These are phyloP conservation scores for Hymenoscyphus albidus DNA, from an alignment of 2,329 filamentous ascomycete species.

Conservation along the genomic window DNA sequence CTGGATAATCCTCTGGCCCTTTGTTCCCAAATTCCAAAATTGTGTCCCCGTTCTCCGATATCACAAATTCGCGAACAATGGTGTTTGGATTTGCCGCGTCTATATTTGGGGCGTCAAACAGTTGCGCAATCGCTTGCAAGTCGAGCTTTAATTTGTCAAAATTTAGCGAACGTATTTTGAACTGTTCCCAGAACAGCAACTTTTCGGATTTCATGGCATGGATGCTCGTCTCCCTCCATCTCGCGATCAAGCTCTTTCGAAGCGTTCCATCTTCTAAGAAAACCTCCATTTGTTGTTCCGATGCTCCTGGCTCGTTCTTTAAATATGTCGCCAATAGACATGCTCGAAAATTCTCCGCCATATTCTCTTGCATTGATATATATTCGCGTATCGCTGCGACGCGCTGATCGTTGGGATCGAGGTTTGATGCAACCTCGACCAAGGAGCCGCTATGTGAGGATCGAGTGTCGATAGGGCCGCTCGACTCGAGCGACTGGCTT, in stretches of 20 bases:
- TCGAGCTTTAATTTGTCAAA: slow-evolving; percentile 45
- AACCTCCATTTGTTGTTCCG: slow-evolving; percentile 41
- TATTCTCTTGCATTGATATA: slow-evolving; percentile 41
- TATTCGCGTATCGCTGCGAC: slow-evolving; percentile 43
- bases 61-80: slow-evolving; percentile 41
- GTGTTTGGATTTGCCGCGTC: slow-evolving; percentile 37
- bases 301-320: slow-evolving; percentile 43
- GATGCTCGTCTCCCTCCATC: slow-evolving; percentile 42
- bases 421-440: slow-evolving; percentile 30
- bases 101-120: slow-evolving; percentile 38
- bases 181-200: slow-evolving; percentile 43
- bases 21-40: slow-evolving; percentile 51
- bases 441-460: slow-evolving; percentile 25
- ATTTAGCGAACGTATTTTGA: slow-evolving; percentile 46
- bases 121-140: slow-evolving; percentile 38
- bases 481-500: slow-evolving; percentile 24
- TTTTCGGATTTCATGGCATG: slow-evolving; percentile 39
- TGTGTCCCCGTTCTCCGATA: slow-evolving; percentile 45
- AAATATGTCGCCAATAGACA: slow-evolving; percentile 45
- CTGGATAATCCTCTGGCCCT: slow-evolving; percentile 37
- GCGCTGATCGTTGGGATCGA: slow-evolving; percentile 31
- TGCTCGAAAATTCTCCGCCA: slow-evolving; percentile 41
- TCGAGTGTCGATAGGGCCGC: slow-evolving; percentile 24
- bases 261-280: slow-evolving; percentile 42
- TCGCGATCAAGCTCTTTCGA: slow-evolving; percentile 42